These are phyloP conservation scores for Russula brevipes DNA, from an alignment of 768 basidiomycete genomes.

Conservation along the genomic window DNA sequence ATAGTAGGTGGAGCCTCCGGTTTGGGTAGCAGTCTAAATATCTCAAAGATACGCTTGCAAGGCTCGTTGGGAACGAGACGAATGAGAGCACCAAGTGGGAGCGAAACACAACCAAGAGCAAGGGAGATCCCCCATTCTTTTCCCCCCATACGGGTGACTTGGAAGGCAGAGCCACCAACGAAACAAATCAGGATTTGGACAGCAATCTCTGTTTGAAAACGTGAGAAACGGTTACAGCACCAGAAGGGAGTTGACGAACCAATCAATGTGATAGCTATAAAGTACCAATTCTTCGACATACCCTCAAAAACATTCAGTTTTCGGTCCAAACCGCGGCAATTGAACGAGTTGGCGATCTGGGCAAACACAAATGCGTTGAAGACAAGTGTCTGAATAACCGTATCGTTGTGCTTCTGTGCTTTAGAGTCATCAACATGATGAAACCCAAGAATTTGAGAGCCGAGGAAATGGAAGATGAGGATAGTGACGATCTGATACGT, in stretches of 20 bases:
- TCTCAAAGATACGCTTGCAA: constrained; percentile 58
- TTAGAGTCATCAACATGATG: constrained; percentile 32
- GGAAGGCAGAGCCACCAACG: constrained; percentile 87
- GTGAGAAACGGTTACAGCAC: constrained; percentile 7
- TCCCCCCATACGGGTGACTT: constrained; percentile 71
- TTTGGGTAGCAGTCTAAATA: constrained; percentile 55
- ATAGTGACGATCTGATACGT: constrained; percentile 78
- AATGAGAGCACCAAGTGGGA: constrained; percentile 81
- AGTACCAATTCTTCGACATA: constrained; percentile 73
- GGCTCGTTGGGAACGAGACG: constrained; percentile 78
- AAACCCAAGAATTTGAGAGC: constrained; percentile 63
- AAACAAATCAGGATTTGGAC: constrained; percentile 87
- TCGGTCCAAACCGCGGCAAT: constrained; percentile 81
- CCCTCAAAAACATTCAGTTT: constrained; percentile 88
- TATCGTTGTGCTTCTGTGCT: constrained; percentile 35
- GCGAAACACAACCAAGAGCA: constrained; percentile 77
- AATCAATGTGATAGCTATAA: constrained; percentile 75
- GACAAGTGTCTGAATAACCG: constrained; percentile 73
- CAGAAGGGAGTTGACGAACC: constrained; percentile 45
- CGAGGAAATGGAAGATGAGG: constrained; percentile 86
- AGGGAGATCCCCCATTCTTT: constrained; percentile 93
- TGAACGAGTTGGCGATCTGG: constrained; percentile 94
- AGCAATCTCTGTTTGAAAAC: constrained; percentile 58
- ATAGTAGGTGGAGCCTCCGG: constrained; percentile 61
- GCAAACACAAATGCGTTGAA: constrained; percentile 99